These are phyloP conservation scores for Emergomyces orientalis DNA, from an alignment of 2,329 filamentous ascomycete genomes.

Conservation along the genomic window DNA sequence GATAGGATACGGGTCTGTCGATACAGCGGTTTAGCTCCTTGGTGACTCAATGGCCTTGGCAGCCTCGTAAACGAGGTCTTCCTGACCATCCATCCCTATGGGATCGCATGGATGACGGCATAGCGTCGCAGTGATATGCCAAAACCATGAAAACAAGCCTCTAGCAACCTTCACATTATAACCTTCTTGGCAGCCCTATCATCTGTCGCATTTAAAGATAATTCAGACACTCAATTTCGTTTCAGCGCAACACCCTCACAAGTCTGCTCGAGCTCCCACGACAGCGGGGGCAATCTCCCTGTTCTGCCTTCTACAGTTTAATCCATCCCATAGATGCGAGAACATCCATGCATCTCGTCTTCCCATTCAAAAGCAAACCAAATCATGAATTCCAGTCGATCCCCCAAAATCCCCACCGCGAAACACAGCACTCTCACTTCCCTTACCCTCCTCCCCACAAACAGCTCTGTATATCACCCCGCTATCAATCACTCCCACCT, in stretches of 20 bases:
- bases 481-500: not conserved
- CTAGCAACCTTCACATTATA: too few species aligned
- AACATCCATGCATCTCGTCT: not conserved
- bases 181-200: too few species aligned
- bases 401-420: not conserved
- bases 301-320: not conserved
- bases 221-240: not conserved
- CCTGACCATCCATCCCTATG: not conserved
- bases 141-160: not conserved
- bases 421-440: not conserved
- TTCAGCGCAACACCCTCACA: not conserved
- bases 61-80: not conserved
- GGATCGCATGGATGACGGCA: not conserved
- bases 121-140: not conserved
- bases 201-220: not conserved
- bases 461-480: not conserved
- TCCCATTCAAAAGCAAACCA: not conserved
- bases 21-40: too few species aligned
- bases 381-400: not conserved
- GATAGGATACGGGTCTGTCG: too few species aligned
- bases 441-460: not conserved
- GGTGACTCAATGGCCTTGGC: conserved; percentile 1
- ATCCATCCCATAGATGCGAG: not conserved
- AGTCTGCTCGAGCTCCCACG: not conserved
- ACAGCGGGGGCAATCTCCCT: not conserved